Percentiles rank a stretch among this genome's conserved stretches.
Conservation (phyloP, 495 filamentous ascomycete species). For the Hyaloscypha finlandica region DNA sequence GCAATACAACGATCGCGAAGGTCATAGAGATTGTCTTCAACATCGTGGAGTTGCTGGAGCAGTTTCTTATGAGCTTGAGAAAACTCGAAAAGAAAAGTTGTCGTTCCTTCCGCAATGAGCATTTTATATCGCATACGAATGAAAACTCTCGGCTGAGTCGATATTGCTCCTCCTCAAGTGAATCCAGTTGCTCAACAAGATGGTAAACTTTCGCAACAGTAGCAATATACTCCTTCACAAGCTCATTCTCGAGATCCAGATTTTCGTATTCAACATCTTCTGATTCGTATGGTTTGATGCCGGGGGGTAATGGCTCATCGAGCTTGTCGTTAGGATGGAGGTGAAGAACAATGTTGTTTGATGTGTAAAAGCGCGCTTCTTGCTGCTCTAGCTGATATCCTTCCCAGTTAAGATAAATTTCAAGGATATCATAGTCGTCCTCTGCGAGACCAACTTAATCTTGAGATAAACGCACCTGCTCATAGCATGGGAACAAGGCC, state of each 20-base stretch:
- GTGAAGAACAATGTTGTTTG: conserved; percentile 1
- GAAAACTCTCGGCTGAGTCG: conserved; percentile 15
- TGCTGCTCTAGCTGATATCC: conserved; percentile 28
- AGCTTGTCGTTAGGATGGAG: conserved; percentile 12
- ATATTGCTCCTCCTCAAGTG: conserved; percentile 26
- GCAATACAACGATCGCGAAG: conserved; percentile 25
- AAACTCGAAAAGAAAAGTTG: conserved; percentile 22
- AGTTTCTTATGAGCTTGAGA: conserved; percentile 13
- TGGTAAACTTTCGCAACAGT: conserved; percentile 18
- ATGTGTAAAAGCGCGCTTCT: conserved; percentile 27
- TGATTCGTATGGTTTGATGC: conserved; percentile 12
- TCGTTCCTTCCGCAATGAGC: conserved; percentile 5
- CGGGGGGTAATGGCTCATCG: conserved; percentile 18
- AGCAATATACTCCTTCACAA: conserved; percentile 22
- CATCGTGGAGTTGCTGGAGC: conserved; percentile 13
- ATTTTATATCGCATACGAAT: conserved; percentile 16
- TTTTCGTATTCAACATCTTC: conserved; percentile 12
- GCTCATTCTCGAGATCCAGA: conserved; percentile 8
- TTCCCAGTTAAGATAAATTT: conserved; percentile 21
- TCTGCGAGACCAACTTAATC: conserved; percentile 26
- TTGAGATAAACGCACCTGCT: conserved; percentile 18
- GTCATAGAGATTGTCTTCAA: conserved; percentile 23
- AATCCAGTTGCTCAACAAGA: conserved; percentile 20
- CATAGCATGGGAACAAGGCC: conserved; percentile 11
- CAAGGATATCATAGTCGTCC: conserved; percentile 24